A percentile compares a stretch with the other conserved stretches of the same genome.
phyloP scores from a whole-genome alignment of 768 basidiomycete species.

The Cystobasidium tubakii region DNA sequence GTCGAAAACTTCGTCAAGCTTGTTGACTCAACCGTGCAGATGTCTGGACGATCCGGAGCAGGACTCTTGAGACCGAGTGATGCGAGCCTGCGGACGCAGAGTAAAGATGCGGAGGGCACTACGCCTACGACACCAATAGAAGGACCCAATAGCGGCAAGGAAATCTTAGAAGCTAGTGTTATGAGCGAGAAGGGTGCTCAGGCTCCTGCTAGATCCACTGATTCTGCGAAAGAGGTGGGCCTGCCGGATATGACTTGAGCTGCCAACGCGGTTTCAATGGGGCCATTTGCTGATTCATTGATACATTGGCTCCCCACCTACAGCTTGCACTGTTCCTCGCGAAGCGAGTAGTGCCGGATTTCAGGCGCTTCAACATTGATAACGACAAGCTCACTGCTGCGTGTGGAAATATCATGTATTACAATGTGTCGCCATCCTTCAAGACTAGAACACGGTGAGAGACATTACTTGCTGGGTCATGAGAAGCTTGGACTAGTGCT shows the following conservation, averaged over 20 bases:
- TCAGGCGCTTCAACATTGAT: constrained; percentile 74
- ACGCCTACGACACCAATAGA: neutral
- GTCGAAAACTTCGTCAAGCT: constrained; percentile 86
- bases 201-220: neutral
- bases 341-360: constrained; percentile 61
- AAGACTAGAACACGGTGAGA: constrained; percentile 67
- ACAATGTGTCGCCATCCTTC: constrained; percentile 72
- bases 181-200: constrained; percentile 25
- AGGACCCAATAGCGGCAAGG: neutral
- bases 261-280: no score
- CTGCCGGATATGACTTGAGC: neutral
- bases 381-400: constrained; percentile 72
- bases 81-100: neutral
- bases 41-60: constrained; percentile 60
- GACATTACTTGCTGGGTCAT: neutral
- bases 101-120: constrained; percentile 8
- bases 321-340: constrained; percentile 72
- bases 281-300: no score
- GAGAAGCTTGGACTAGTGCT: no score
- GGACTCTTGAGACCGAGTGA: constrained; percentile 35
- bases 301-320: neutral
- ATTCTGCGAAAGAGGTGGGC: constrained; percentile 28
- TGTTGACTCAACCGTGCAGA: constrained; percentile 68
- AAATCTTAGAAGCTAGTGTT: neutral
- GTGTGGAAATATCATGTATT: constrained; percentile 77